Percentiles rank a stretch among this genome's conserved stretches.
Conservation (phyloP, 495 filamentous ascomycete genomes). For the Daldinia concentrica region DNA sequence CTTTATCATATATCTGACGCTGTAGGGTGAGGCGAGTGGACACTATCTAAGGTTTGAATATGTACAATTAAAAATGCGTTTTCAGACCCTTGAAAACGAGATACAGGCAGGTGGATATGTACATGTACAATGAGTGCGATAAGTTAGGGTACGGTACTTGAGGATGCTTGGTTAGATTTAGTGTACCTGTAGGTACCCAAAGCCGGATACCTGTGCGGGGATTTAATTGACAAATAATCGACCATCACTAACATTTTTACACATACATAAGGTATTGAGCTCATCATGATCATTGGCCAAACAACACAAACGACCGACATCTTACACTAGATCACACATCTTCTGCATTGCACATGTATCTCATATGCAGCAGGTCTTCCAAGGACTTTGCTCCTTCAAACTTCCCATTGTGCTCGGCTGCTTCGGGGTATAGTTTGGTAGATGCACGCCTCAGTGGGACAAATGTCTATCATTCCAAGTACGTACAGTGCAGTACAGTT, state of each 20-base stretch:
- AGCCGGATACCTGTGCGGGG: neutral
- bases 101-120: neutral
- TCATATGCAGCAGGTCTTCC: neutral
- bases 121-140: neutral
- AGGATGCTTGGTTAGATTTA: no score
- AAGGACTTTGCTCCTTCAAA: neutral
- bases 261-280: neutral
- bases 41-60: neutral
- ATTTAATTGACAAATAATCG: no score
- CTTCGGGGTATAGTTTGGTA: conserved; percentile 7
- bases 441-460: conserved; percentile 34
- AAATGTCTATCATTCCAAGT: conserved; percentile 23
- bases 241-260: neutral
- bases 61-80: neutral
- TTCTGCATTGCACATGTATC: neutral
- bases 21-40: conserved; percentile 4
- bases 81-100: neutral
- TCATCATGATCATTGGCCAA: conserved; percentile 15
- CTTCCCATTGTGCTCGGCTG: conserved; percentile 17
- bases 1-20: conserved; percentile 5
- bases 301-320: conserved; percentile 5
- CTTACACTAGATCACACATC: conserved; percentile 1
- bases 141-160: neutral
- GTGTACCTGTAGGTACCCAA: neutral
- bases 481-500: conserved; percentile 34